A percentile compares a stretch with the other conserved stretches of the same genome.
phyloP scores from a whole-genome alignment of 768 basidiomycete species.

The Leucocoprinus birnbaumii region DNA sequence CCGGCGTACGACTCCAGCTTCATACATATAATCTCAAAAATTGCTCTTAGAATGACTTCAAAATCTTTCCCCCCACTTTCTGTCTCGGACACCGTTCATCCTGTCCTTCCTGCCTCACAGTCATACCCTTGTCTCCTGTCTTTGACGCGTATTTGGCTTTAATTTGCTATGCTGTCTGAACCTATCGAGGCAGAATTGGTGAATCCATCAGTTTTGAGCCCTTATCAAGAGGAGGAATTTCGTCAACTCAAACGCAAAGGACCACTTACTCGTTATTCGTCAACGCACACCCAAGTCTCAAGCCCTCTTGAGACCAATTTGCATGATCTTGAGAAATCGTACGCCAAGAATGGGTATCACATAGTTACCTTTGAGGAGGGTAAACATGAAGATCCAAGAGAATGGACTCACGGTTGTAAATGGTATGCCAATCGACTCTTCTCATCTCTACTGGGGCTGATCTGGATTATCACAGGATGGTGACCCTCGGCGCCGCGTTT shows the following conservation, averaged over 20 bases:
- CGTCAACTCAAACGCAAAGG: constrained; percentile 22
- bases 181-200: constrained; percentile 27
- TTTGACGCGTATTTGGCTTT: background rate
- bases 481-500: constrained; percentile 30
- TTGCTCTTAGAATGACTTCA: no score
- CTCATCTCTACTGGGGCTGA: background rate
- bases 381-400: constrained; percentile 31
- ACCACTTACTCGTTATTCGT: background rate
- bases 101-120: no score
- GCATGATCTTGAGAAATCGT: constrained; percentile 20
- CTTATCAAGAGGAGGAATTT: constrained; percentile 25
- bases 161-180: constrained; percentile 24
- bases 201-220: constrained; percentile 20
- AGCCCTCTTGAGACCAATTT: background rate
- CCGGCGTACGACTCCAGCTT: no score
- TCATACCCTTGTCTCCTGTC: no score
- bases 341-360: constrained; percentile 20
- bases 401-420: constrained; percentile 30
- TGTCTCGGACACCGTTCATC: no score
- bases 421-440: constrained; percentile 23
- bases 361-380: constrained; percentile 24
- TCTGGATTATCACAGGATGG: constrained; percentile 25
- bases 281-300: background rate
- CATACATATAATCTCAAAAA: no score
- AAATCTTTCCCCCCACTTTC: no score